These are phyloP conservation scores for Colletotrichum tabaci DNA, from an alignment of 2,329 filamentous ascomycete species.

Conservation along the genomic window DNA sequence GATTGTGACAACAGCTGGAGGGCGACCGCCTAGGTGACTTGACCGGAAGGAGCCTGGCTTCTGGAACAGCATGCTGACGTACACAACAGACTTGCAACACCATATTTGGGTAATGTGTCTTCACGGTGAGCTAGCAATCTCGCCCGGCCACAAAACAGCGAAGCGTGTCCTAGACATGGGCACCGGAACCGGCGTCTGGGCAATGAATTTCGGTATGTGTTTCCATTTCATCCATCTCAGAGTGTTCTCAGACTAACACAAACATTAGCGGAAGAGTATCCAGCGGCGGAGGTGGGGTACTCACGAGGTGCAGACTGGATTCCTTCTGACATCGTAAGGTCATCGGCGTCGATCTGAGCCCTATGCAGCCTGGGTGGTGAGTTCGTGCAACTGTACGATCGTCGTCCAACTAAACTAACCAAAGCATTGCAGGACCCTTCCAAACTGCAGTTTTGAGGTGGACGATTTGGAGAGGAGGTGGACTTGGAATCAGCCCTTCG, in stretches of 20 bases:
- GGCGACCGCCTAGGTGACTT: constrained; percentile 50
- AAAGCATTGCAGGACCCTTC: no score
- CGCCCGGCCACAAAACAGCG: constrained; percentile 46
- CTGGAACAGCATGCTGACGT: no score
- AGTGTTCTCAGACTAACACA: no score
- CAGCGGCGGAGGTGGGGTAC: no score
- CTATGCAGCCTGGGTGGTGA: constrained; percentile 29
- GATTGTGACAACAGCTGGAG: constrained; percentile 47
- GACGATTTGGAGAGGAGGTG: constrained; percentile 59
- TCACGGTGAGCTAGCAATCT: constrained; percentile 47
- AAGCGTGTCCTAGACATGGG: constrained; percentile 59
- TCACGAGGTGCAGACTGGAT: no score
- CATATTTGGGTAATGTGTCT: constrained; percentile 51
- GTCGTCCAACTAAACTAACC: no score
- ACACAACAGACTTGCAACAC: constrained; percentile 57
- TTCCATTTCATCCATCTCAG: no score
- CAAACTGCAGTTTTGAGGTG: constrained; percentile 64
- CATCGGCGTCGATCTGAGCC: constrained; percentile 26
- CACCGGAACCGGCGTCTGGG: constrained; percentile 62
- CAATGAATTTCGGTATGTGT: no score
- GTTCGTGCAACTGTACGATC: no score
- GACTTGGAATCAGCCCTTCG: constrained; percentile 55
- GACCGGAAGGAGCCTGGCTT: no score
- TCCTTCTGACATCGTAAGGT: no score
- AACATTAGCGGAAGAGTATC: no score